A percentile compares a stretch with the other conserved stretches of the same genome.
These are phyloP conservation scores for Linum usitatissimum DNA, from an alignment of 345 rosid species.

Conservation along the genomic window DNA sequence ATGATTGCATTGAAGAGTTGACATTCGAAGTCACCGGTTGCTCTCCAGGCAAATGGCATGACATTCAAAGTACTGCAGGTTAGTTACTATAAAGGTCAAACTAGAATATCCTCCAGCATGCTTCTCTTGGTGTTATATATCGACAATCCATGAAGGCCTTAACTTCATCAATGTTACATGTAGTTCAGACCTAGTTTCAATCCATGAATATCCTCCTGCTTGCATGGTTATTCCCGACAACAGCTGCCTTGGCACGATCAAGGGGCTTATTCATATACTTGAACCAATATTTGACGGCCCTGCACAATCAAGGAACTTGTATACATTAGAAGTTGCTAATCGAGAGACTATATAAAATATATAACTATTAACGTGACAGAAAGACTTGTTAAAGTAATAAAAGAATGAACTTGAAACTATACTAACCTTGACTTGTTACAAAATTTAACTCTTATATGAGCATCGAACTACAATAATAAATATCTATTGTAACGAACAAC, in stretches of 20 bases:
- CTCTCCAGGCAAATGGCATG: background rate
- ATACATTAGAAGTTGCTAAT: no score
- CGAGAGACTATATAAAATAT: no score
- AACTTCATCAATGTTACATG: background rate
- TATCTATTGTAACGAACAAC: background rate
- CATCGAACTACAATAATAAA: background rate
- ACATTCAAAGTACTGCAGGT: background rate
- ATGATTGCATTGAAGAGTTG: background rate
- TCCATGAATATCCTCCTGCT: background rate
- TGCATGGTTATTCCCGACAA: no score
- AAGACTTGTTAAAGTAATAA: no score
- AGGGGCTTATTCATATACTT: slow-evolving; percentile 2
- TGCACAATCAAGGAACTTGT: background rate
- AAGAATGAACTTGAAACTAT: no score
- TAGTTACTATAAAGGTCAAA: slow-evolving; percentile 4
- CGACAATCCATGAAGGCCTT: slow-evolving; percentile 8
- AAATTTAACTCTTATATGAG: slow-evolving; percentile 5
- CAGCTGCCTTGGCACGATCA: background rate
- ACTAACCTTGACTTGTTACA: background rate
- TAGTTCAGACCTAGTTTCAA: background rate
- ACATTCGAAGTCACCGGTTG: background rate
- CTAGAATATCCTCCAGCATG: slow-evolving; percentile 8
- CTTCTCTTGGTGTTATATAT: slow-evolving; percentile 5
- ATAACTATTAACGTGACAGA: no score
- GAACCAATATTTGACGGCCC: background rate